A percentile compares a stretch with the other conserved stretches of the same genome.
phyloP scores from a whole-genome alignment of 768 basidiomycete genomes.

The Neoboletus subvelutipes region DNA sequence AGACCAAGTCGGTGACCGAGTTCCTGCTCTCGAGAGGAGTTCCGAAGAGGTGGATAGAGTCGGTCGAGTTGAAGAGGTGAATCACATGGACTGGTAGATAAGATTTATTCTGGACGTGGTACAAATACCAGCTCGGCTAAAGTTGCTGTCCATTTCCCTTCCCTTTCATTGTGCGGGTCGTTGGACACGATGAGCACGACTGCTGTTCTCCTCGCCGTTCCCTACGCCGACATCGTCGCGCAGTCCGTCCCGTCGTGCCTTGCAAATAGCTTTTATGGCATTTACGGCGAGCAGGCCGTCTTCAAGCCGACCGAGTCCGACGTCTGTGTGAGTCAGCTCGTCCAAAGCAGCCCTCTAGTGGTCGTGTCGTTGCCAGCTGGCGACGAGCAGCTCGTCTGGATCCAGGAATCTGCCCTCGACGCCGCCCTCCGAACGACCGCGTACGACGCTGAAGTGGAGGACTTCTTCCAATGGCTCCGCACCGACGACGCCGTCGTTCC shows the following conservation, averaged over 20 bases:
- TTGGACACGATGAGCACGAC: slow-evolving; percentile 7
- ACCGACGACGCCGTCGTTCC: slow-evolving; percentile 19
- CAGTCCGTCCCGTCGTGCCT: slow-evolving; percentile 41
- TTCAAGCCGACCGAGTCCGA: slow-evolving; percentile 41
- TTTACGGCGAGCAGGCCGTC: slow-evolving; percentile 51
- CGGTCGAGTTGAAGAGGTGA: slow-evolving; percentile 49
- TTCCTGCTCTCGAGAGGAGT: slow-evolving; percentile 69
- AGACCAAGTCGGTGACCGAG: slow-evolving; percentile 62
- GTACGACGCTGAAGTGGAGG: slow-evolving; percentile 35
- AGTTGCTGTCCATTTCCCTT: not conserved
- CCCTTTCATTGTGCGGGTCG: not conserved
- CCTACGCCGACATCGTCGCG: slow-evolving; percentile 18
- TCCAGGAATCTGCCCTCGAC: slow-evolving; percentile 57
- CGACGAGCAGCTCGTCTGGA: slow-evolving; percentile 54
- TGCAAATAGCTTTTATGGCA: slow-evolving; percentile 53
- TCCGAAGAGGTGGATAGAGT: slow-evolving; percentile 79
- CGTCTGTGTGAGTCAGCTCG: slow-evolving; percentile 36
- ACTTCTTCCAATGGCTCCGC: slow-evolving; percentile 35
- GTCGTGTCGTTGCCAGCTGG: slow-evolving; percentile 24
- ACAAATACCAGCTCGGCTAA: not conserved
- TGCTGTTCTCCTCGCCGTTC: slow-evolving; percentile 19
- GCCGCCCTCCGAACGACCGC: slow-evolving; percentile 36
- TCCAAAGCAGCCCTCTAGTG: not conserved
- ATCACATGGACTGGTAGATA: not conserved
- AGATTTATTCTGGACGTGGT: not conserved